Base-by-base conservation (phyloP, 2,329 filamentous ascomycete genomes). In the Diaporthe vexans region DNA sequence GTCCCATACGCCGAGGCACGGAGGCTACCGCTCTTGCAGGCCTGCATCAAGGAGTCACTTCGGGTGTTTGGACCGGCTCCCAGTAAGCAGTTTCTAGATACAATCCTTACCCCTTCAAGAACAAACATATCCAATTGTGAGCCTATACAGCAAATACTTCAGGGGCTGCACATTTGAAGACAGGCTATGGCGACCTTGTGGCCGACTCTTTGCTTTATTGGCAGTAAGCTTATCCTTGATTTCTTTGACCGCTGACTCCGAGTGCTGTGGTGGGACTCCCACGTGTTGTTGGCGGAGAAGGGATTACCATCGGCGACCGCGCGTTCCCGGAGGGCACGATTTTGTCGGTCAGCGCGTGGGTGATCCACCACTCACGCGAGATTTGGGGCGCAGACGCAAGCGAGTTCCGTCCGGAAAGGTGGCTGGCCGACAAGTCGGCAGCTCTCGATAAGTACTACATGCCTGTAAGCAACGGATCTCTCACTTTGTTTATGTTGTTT, bases 31-130 rank as follows among this genome's bases (percentile, higher is more conserved):
- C 84, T 81, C 71, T 76, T 83, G 26, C 79, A 81, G 56, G 81
- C 82, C 24, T 82, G 81, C 69, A 80, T 83, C 73, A 80, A 82
- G 75, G 82, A 83, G 71, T 76, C 78, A 3, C 74, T 83, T 19
- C 76, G 81, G 13, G 72, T 83, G 46, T 79, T 80, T 65, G 74
- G 74, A 0, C 80, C 81, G 0, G 78, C 76, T 15, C 76, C 81
- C 0, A 78, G 73, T 33, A 33, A 33, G 29, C 29, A 33, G 29
- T 5, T 33, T 33, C 29, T 33, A 33, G 29, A 33, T 33, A 6
- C 29, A 33, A 33, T 33, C 29, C 4, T 33, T 33, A 6, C 29
- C 29, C 29, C 29, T 33, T 33, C 29, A 33, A 33, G 29, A 33
- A 33, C 29, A 33, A 33, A 33, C 29, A 33, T 33, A 33, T 33